Percentiles rank a stretch among this genome's conserved stretches.
Evolutionary conservation across 345 rosid species (phyloP).

Genomic region (Litchi chinensis): DNA sequence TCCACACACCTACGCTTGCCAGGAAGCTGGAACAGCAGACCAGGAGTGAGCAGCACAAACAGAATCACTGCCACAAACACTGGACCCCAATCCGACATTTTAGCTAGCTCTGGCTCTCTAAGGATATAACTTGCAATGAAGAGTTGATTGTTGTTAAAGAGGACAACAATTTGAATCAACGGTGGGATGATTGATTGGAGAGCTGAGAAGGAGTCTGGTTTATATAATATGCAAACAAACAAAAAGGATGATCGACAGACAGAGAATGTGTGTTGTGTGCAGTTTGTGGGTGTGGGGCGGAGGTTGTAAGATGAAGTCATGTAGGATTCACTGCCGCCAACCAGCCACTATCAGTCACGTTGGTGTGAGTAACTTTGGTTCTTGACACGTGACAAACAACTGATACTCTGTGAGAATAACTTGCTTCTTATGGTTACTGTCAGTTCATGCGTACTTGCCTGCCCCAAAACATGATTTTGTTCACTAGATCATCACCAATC

Average conservation of each 20-base stretch:
- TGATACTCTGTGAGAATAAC: slow-evolving; percentile 10
- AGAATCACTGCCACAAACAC: slow-evolving; percentile 53
- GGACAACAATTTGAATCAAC: background rate
- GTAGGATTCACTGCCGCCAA: slow-evolving; percentile 24
- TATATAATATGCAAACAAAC: slow-evolving; percentile 4
- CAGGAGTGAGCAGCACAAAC: slow-evolving; percentile 56
- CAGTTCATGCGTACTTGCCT: background rate
- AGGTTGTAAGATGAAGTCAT: slow-evolving; percentile 23
- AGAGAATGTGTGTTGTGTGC: slow-evolving; percentile 9
- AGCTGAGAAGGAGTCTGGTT: background rate
- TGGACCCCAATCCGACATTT: slow-evolving; percentile 69
- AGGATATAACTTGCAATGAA: background rate
- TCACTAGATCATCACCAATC: too few relatives aligned
- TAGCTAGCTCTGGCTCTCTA: background rate
- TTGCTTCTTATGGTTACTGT: slow-evolving; percentile 4
- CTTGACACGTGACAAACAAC: slow-evolving; percentile 9
- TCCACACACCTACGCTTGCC: slow-evolving; percentile 49
- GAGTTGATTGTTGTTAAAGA: background rate
- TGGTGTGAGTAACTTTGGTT: background rate
- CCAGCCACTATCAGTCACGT: background rate
- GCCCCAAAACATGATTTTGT: too few relatives aligned
- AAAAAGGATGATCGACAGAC: background rate
- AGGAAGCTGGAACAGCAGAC: slow-evolving; percentile 58
- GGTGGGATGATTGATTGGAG: background rate
- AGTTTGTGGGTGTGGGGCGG: slow-evolving; percentile 18